Percentiles rank a stretch among this genome's conserved stretches.
Conservation (phyloP, 148 eudicot species). For the Camellia lanceoleosa region DNA sequence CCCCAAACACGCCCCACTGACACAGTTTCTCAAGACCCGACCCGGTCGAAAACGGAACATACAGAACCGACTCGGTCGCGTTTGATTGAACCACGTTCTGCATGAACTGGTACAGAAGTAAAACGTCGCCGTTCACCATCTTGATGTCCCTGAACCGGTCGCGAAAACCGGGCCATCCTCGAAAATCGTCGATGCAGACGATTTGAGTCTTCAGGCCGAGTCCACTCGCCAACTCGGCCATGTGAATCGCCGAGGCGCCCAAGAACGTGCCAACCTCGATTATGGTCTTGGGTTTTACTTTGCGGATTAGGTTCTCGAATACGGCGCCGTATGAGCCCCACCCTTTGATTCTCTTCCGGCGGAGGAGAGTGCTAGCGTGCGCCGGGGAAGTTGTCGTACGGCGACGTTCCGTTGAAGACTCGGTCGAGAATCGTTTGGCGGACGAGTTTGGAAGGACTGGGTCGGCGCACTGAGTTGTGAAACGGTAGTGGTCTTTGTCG, state of each 20-base stretch:
- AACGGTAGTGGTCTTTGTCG: slow-evolving; percentile 33
- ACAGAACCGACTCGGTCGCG: slow-evolving; percentile 33
- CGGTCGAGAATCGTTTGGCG: slow-evolving; percentile 39
- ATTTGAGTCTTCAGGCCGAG: slow-evolving; percentile 61
- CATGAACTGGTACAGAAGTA: slow-evolving; percentile 57
- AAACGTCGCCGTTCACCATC: slow-evolving; percentile 52
- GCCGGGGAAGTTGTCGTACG: slow-evolving; percentile 55
- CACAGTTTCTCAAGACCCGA: slow-evolving; percentile 47
- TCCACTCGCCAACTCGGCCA: slow-evolving; percentile 43
- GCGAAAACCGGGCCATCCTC: slow-evolving; percentile 68
- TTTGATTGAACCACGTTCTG: slow-evolving; percentile 51
- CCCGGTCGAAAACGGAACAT: slow-evolving; percentile 56
- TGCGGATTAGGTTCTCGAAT: slow-evolving; percentile 48
- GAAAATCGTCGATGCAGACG: slow-evolving; percentile 69
- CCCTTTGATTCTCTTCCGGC: slow-evolving; percentile 40
- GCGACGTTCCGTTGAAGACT: slow-evolving; percentile 55
- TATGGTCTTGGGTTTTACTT: slow-evolving; percentile 46
- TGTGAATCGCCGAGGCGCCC: slow-evolving; percentile 80
- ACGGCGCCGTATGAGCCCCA: slow-evolving; percentile 77
- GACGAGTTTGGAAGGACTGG: slow-evolving; percentile 32
- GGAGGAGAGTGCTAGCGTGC: slow-evolving; percentile 35
- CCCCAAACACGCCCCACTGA: slow-evolving; percentile 63
- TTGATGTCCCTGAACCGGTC: slow-evolving; percentile 26
- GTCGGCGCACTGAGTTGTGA: slow-evolving; percentile 31
- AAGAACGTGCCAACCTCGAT: slow-evolving; percentile 70